phyloP scores from a whole-genome alignment of 1,139 yeast species.

The Pneumocystis oryctolagi region DNA sequence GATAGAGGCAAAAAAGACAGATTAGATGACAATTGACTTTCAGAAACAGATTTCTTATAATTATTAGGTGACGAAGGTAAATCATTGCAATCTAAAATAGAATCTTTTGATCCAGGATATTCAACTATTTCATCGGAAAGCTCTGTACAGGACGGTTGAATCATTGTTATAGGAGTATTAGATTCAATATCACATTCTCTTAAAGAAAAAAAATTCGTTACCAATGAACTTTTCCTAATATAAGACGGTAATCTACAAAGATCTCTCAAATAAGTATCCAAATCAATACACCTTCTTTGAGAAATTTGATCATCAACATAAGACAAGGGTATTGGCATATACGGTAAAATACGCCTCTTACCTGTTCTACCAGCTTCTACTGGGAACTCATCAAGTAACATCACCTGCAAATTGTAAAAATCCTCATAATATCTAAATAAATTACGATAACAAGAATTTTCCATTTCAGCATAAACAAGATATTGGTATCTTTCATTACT shows the following conservation, averaged over 20 bases:
- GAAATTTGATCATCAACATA: slow-evolving; percentile 83
- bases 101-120: background rate
- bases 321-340: slow-evolving; percentile 91
- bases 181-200: slow-evolving; percentile 47
- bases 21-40: slow-evolving; percentile 2
- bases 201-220: slow-evolving; percentile 54
- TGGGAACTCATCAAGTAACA: slow-evolving; percentile 69
- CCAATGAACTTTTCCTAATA: slow-evolving; percentile 57
- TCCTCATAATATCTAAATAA: slow-evolving; percentile 88
- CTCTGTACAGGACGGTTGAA: slow-evolving; percentile 21
- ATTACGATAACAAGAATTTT: slow-evolving; percentile 53
- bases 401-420: slow-evolving; percentile 85
- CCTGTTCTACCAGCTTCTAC: slow-evolving; percentile 84
- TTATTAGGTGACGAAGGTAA: background rate
- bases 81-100: background rate
- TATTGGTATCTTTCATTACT: slow-evolving; percentile 88
- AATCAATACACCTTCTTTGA: slow-evolving; percentile 66
- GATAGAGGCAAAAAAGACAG: slow-evolving; percentile 2
- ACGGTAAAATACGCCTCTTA: slow-evolving; percentile 67
- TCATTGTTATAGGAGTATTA: slow-evolving; percentile 17
- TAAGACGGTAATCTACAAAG: slow-evolving; percentile 62
- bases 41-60: background rate
- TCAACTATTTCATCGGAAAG: slow-evolving; percentile 28
- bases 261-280: slow-evolving; percentile 68
- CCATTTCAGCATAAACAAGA: slow-evolving; percentile 52